Base-by-base conservation (phyloP, 1,284 basidiomycete species). In the Trichosporon ovoides region DNA sequence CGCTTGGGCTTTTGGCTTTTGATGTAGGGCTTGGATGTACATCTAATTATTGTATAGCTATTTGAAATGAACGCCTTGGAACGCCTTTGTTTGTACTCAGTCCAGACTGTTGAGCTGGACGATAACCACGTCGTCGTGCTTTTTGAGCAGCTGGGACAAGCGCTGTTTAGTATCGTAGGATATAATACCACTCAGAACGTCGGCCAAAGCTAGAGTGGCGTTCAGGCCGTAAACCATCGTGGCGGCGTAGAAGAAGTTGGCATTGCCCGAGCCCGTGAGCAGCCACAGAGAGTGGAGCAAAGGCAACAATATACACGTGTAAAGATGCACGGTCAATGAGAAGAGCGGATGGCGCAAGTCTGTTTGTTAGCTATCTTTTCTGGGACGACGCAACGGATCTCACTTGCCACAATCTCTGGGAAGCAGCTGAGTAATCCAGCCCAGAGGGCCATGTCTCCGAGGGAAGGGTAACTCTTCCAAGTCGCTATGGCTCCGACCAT, bases 201-300 rank as follows among this genome's bases (percentile, higher is more conserved):
- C 93, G 6, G 92, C 81, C 35, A 95, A 69, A 5, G 86, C 86
- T n/a, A 87, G 83, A 0, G 89, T 91, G 55, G 91, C 87, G 9
- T 88, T 89, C 66, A 92, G 82, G 0, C 89, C 92, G 76, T 94
- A 94, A 5, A 98, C 94, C 65, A 98, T 81, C 2, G 91, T 97
- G 5, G 88, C 87, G 0, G 95, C 95, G 71, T 97, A 98, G 80
- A 91, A 98, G 78, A 98, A 99, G 74, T 98, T 98, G 46, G 95
- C 93, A 70, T 98, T 98, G 1, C 93, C 95, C 6, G 92, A 91
- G 0, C 93, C 94, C 52, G 92, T 88, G 9, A 82, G 81, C 5
- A 98, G 83, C 95, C 96, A 98, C 4, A 98, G 80, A 61, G 91
- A 84, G 69, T 96, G 86, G 75, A 98, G 94, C 16, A 96, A 81